Evolutionary conservation across 1,284 basidiomycete species (phyloP).

Genomic region (Ustilago nuda): DNA sequence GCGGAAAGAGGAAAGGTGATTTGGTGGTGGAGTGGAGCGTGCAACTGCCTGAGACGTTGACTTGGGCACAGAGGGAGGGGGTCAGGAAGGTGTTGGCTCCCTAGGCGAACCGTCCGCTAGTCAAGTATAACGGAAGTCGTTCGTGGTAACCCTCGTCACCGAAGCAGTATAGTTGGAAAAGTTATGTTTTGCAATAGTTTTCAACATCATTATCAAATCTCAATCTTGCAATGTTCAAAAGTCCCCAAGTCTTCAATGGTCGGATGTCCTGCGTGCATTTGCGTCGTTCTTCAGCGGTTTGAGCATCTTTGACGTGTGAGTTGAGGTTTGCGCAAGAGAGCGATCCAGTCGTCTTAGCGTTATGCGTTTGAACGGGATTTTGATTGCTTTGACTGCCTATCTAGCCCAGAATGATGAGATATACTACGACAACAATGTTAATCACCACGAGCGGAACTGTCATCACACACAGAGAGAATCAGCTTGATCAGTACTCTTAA

Average conservation of each 20-base stretch:
- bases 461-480: neutral
- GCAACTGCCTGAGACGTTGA: conserved; percentile 60
- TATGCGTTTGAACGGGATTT: neutral
- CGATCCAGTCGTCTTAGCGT: neutral
- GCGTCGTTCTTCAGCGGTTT: too few relatives aligned
- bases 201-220: neutral
- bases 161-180: neutral
- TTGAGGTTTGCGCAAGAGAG: too few relatives aligned
- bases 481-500: too few relatives aligned
- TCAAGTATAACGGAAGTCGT: neutral
- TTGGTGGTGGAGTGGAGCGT: conserved; percentile 66
- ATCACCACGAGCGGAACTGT: conserved; percentile 60
- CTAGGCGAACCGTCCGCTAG: neutral
- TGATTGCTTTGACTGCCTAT: neutral
- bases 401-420: conserved; percentile 55
- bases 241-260: neutral
- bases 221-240: neutral
- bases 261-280: neutral
- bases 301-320: too few relatives aligned
- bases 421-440: conserved; percentile 62
- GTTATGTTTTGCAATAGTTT: neutral
- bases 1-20: conserved; percentile 64
- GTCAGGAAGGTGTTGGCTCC: conserved; percentile 55
- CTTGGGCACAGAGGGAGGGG: conserved; percentile 49
- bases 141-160: neutral